Evolutionary conservation across 306 rosid genomes (phyloP), one percentile per base, ranked within the genome.

Genomic region (Dalbergia oliveri): DNA sequence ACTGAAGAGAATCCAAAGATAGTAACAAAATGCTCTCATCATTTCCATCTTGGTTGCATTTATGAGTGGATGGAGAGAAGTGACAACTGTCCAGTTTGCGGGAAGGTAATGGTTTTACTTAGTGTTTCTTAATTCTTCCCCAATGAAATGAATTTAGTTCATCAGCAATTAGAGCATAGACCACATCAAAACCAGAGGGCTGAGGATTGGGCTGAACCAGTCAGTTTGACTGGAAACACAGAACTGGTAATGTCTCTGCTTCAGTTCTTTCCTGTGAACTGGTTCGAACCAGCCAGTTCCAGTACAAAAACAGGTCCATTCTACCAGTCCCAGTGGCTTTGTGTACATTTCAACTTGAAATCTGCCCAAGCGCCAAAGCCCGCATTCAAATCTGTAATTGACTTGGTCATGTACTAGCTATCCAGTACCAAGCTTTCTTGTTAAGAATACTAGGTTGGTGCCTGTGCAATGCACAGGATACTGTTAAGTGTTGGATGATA

Each of bases 1-100:
- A 86, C 97, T 12, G 78, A 87, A 45, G 99, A 96, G 86, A 93
- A 96, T 85, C 99, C 99, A 7, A 96, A 82, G 91, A 96, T 96
- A 86, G 13, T 87, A 89, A 96, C 97, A 60, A 89, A 91, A 78
- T 96, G 99, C 89, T 84, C 86, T 75, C 99, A 96, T 85, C 99
- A 96, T 86, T 96, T 82, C 81, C 99, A 96, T 87, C 99, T 96
- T 58, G 93, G 97, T 82, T 96, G 99, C 90, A 96, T 96, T 82
- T 96, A 91, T 72, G 99, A 96, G 84, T 96, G 99, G 99, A 96
- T 93, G 99, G 99, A 96, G 87, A 91, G 99, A 91, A 96, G 99
- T 84, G 98, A 93, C 43, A 96, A 72, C 79, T 96, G 99, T 86
- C 99, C 99, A 15, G 99, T 96, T 81, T 96, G 99, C 85, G 98